These are phyloP conservation scores for Penicillium janthinellum DNA, from an alignment of 2,329 filamentous ascomycete species.

Conservation along the genomic window DNA sequence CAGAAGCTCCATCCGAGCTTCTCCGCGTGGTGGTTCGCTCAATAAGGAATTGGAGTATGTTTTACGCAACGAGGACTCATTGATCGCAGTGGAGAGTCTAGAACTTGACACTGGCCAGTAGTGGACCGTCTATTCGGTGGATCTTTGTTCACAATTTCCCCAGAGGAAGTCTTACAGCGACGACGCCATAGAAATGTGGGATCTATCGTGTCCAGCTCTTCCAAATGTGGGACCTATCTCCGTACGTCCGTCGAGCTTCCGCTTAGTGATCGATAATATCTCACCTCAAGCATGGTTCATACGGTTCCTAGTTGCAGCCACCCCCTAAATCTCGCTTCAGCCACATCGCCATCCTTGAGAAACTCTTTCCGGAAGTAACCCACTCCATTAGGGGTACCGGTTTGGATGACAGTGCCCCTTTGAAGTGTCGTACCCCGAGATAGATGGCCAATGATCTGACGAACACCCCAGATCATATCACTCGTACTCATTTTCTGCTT, in stretches of 20 bases:
- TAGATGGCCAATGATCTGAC: conserved; percentile 38
- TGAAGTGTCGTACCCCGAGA: conserved; percentile 43
- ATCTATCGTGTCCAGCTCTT: not conserved
- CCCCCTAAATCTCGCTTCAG: conserved; percentile 12
- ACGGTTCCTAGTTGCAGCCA: conserved; percentile 8
- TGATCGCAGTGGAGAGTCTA: not conserved
- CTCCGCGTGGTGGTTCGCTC: not conserved
- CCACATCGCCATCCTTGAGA: conserved; percentile 14
- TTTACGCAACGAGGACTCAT: not conserved
- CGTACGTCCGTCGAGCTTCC: not conserved
- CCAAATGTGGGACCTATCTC: not conserved
- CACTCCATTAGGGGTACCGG: conserved; percentile 42
- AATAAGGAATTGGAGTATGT: not conserved
- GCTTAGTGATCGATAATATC: not conserved
- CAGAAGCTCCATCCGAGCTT: not conserved
- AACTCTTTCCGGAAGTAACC: conserved; percentile 24
- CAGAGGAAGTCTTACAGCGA: not conserved
- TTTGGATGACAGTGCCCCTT: conserved; percentile 45
- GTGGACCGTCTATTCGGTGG: not conserved
- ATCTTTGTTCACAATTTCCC: not conserved
- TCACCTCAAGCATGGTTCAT: conserved; percentile 9
- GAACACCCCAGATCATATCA: conserved; percentile 44
- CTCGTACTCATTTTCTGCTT: conserved; percentile 43
- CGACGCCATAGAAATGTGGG: conserved; percentile 1
- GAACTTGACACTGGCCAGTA: not conserved